phyloP scores from a whole-genome alignment of 768 basidiomycete species.

The Pholiota conissans region DNA sequence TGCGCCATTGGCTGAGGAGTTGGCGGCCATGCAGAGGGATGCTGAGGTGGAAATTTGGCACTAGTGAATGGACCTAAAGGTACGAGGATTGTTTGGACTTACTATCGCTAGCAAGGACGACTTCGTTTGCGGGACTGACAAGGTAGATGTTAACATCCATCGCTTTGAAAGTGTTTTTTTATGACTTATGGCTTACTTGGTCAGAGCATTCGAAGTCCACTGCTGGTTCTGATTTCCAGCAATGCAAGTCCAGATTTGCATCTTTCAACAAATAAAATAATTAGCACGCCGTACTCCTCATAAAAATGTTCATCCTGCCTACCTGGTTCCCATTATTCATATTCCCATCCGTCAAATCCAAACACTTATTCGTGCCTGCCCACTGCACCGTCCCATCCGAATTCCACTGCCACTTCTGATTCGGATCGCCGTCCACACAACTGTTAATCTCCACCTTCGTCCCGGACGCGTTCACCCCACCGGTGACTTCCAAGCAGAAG shows the following conservation, averaged over 20 bases:
- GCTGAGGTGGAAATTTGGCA: neutral
- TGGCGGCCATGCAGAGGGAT: constrained; percentile 1
- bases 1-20: constrained; percentile 1
- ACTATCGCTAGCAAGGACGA: neutral
- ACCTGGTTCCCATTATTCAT: constrained; percentile 3
- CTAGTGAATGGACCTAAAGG: neutral
- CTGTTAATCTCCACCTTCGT: constrained; percentile 3
- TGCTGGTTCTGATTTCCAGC: constrained; percentile 1
- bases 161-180: too few species aligned
- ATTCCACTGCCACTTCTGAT: constrained; percentile 3
- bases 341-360: constrained; percentile 4
- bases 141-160: neutral
- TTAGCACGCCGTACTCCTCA: neutral
- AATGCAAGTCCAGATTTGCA: constrained; percentile 3
- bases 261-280: neutral
- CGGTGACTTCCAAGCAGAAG: constrained; percentile 1
- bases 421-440: neutral
- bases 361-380: neutral
- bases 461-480: neutral
- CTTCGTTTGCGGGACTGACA: neutral
- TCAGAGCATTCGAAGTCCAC: constrained; percentile 2
- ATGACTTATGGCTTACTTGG: constrained; percentile 1
- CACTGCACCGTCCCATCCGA: constrained; percentile 1
- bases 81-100: neutral
- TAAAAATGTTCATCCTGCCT: neutral